These are phyloP conservation scores for Stagonosporopsis chrysanthemi DNA, from an alignment of 2,329 filamentous ascomycete genomes.

Conservation along the genomic window DNA sequence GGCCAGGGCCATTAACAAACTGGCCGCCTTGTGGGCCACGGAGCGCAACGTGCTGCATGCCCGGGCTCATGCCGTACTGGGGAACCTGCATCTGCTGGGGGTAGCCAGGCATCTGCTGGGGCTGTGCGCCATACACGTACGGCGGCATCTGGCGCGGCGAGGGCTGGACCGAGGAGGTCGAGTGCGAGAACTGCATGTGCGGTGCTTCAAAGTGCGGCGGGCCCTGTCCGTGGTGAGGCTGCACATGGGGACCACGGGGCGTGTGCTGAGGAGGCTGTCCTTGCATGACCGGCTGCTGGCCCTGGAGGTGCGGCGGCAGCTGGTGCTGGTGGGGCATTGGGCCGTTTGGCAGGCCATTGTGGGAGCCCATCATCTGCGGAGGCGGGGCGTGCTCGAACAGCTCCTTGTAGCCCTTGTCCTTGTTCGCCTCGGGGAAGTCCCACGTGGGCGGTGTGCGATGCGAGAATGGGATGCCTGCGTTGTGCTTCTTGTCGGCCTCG, in stretches of 20 bases:
- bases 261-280: slow-evolving; percentile 77
- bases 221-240: slow-evolving; percentile 73
- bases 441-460: slow-evolving; percentile 88
- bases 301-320: slow-evolving; percentile 81
- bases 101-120: slow-evolving; percentile 58
- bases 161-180: slow-evolving; percentile 78
- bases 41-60: slow-evolving; percentile 73
- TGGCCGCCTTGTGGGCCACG: slow-evolving; percentile 77
- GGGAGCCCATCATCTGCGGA: slow-evolving; percentile 67
- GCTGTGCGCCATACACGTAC: slow-evolving; percentile 72
- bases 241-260: slow-evolving; percentile 77
- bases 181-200: slow-evolving; percentile 85
- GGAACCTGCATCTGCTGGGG: slow-evolving; percentile 68
- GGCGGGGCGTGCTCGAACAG: slow-evolving; percentile 74
- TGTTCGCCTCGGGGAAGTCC: slow-evolving; percentile 73
- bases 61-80: slow-evolving; percentile 73
- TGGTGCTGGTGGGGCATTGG: slow-evolving; percentile 84
- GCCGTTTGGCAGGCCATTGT: slow-evolving; percentile 67
- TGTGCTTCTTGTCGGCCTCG: slow-evolving; percentile 62
- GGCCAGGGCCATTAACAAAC: slow-evolving; percentile 74
- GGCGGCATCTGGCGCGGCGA: slow-evolving; percentile 80
- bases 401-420: slow-evolving; percentile 79
- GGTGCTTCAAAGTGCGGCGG: slow-evolving; percentile 81
- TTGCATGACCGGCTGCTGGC: slow-evolving; percentile 71
- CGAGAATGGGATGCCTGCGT: slow-evolving; percentile 82